phyloP scores from a whole-genome alignment of 306 rosid genomes.

The Vigna unguiculata region DNA sequence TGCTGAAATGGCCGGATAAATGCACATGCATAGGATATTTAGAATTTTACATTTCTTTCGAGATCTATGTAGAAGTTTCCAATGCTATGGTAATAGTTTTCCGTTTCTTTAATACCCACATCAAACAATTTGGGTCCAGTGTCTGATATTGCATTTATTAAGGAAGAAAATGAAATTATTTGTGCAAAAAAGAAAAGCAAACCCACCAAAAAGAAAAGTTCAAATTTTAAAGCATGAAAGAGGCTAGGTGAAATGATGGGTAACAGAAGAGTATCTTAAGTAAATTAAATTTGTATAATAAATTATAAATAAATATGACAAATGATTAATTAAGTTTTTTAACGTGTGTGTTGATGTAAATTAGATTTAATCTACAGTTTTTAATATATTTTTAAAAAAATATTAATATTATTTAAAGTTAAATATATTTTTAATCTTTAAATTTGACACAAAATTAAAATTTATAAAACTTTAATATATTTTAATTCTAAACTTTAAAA shows the following conservation, averaged over 20 bases:
- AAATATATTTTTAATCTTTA: too few species aligned
- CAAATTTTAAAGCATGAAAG: neutral
- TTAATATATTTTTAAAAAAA: too few species aligned
- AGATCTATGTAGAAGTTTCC: conserved; percentile 36
- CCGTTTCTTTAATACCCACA: neutral
- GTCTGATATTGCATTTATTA: neutral
- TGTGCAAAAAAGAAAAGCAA: neutral
- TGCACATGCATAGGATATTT: conserved; percentile 34
- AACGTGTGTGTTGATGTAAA: too few species aligned
- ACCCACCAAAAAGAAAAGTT: neutral
- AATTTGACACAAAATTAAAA: too few species aligned
- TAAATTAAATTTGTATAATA: too few species aligned
- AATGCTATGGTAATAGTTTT: neutral
- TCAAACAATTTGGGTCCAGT: neutral
- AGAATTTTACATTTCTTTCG: conserved; percentile 23
- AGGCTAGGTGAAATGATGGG: neutral
- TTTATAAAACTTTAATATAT: too few species aligned
- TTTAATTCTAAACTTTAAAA: too few species aligned
- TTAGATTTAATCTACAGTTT: too few species aligned
- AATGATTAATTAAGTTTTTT: too few species aligned
- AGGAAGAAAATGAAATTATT: neutral
- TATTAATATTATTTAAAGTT: too few species aligned
- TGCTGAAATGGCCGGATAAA: neutral
- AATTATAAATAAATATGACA: too few species aligned
- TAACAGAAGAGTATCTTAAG: neutral